Base-by-base conservation (phyloP, 78 protist genomes). In the Chrysochromulina parva region DNA sequence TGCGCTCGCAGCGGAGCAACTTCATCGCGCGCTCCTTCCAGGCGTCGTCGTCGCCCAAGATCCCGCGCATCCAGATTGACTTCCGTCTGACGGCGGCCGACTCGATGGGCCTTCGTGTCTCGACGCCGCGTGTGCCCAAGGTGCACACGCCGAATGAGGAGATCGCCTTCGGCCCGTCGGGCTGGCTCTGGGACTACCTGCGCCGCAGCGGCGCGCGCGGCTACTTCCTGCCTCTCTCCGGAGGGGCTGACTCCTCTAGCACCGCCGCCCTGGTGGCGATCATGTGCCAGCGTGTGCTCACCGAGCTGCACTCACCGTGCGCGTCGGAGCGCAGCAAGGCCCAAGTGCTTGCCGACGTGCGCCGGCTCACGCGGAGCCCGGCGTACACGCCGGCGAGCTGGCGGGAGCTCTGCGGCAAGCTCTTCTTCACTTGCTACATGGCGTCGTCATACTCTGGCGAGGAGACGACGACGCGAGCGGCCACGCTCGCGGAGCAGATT, bases 121-220 rank as follows among this genome's bases (percentile, higher is more conserved):
- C 52, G 9, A 3, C 1, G 55, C 82, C 82, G 22, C 3, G 3
- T 2, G 3, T 5, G 19, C 55, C 55, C 28, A 10, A 13, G 16
- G 9, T 81, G 59, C 88, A 81, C 17, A n/a, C 7, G 2, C 52
- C 88, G 22, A 55, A 20, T 62, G 88, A 81, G 66, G 88, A 84
- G 54, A 59, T 84, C 88, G 67, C 73, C 19, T 50, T 55, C 54
- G 88, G 88, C 13, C 88, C 88, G 0, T 50, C 88, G 4, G 3
- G 66, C 67, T 82, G 88, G 88, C 84, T 97, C 50, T 97, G 98
- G 98, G 98, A 97, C 88, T 97, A 97, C 89, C 92, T 97, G 52
- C 93, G 98, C 24, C 94, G 98, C 78, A 90, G 94, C 5, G 95
- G 97, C 26, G 28, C 2, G 66, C 38, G 71, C 26, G 98, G 98